Percentiles rank a stretch among this genome's conserved stretches.
These are phyloP conservation scores for Retiboletus flavoniger DNA, from an alignment of 1,284 basidiomycete genomes.

Conservation along the genomic window DNA sequence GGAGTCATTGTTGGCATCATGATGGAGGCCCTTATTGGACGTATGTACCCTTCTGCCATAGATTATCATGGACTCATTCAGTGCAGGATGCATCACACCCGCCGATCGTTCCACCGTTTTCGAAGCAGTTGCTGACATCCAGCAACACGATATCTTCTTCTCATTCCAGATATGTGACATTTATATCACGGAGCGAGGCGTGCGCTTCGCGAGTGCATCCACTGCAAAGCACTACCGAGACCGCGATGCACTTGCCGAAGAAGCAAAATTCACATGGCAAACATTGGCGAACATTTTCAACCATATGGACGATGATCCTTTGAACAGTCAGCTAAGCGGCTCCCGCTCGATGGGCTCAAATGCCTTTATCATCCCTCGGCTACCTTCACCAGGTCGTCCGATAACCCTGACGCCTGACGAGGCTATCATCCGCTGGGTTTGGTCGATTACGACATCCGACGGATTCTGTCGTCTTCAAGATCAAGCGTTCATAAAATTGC, in stretches of 20 bases:
- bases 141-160: constrained; percentile 37
- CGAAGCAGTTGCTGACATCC: constrained; percentile 41
- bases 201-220: constrained; percentile 30
- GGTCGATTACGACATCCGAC: constrained; percentile 26
- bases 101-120: constrained; percentile 44
- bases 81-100: constrained; percentile 26
- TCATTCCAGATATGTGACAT: constrained; percentile 28
- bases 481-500: constrained; percentile 1
- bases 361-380: constrained; percentile 29
- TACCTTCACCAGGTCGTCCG: constrained; percentile 27
- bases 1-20: constrained; percentile 45
- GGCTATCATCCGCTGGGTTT: constrained; percentile 23
- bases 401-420: constrained; percentile 24
- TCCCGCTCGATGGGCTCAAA: constrained; percentile 12
- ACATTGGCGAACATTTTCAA: constrained; percentile 23
- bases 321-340: background rate
- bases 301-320: constrained; percentile 4
- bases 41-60: constrained; percentile 24
- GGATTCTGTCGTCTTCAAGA: background rate
- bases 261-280: constrained; percentile 23
- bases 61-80: constrained; percentile 11
- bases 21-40: constrained; percentile 42
- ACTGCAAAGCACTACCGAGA: constrained; percentile 19
- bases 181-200: constrained; percentile 33
- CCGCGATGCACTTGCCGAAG: constrained; percentile 27